These are phyloP conservation scores for Alternaria brassicicola DNA, from an alignment of 2,329 filamentous ascomycete species.

Conservation along the genomic window DNA sequence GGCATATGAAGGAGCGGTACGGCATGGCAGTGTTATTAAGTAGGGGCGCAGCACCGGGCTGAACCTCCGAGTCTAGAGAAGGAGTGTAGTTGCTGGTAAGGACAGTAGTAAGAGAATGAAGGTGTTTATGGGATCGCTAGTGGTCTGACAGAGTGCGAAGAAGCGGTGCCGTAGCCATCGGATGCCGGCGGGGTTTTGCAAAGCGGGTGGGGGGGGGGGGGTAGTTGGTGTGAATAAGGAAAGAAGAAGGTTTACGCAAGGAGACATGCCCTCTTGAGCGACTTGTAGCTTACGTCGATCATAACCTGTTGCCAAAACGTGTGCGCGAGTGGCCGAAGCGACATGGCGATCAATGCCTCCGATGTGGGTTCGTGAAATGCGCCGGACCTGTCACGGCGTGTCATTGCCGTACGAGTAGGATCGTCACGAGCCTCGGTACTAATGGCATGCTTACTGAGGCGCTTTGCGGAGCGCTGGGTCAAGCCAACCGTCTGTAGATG, in stretches of 20 bases:
- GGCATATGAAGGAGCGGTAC: slow-evolving; percentile 42
- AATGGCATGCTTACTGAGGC: background rate
- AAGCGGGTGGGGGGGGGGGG: too few species aligned
- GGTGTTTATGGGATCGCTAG: slow-evolving; percentile 6
- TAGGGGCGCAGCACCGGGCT: slow-evolving; percentile 29
- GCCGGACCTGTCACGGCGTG: slow-evolving; percentile 10
- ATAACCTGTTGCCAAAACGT: slow-evolving; percentile 27
- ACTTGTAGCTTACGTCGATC: slow-evolving; percentile 22
- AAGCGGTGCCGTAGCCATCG: slow-evolving; percentile 19
- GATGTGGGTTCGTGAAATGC: slow-evolving; percentile 14
- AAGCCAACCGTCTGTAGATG: background rate
- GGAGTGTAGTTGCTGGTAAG: slow-evolving; percentile 4
- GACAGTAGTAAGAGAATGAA: slow-evolving; percentile 5
- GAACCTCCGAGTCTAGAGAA: slow-evolving; percentile 8
- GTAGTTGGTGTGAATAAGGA: slow-evolving; percentile 11
- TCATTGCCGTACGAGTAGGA: slow-evolving; percentile 10
- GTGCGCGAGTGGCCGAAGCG: slow-evolving; percentile 23
- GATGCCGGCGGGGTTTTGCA: slow-evolving; percentile 13
- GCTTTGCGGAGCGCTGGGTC: background rate
- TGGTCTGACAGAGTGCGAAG: slow-evolving; percentile 16
- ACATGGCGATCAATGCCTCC: slow-evolving; percentile 33
- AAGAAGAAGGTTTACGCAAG: slow-evolving; percentile 11
- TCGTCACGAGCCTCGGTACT: background rate
- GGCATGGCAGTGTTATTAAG: slow-evolving; percentile 30
- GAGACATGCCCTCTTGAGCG: slow-evolving; percentile 12